Conservation (phyloP, 768 basidiomycete species). For the Russula sp. region DNA sequence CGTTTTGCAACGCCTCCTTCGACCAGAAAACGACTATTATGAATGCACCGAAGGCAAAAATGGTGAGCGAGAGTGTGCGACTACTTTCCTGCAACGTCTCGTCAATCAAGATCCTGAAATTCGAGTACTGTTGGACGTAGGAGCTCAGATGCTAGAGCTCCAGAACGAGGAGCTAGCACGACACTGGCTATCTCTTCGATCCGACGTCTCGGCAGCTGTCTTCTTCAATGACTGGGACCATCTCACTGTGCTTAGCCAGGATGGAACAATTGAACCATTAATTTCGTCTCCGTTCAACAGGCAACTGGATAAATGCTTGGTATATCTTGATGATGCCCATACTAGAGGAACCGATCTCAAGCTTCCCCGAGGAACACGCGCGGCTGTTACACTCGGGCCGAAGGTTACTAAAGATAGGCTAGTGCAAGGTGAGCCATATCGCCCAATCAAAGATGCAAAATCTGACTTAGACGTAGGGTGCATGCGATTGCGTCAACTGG, state of each 20-base stretch:
- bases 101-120: conserved; percentile 33
- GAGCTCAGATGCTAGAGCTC: conserved; percentile 50
- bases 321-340: conserved; percentile 51
- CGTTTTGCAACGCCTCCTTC: conserved; percentile 36
- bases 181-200: conserved; percentile 34
- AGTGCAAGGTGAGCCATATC: conserved; percentile 37
- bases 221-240: conserved; percentile 34
- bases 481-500: conserved; percentile 11
- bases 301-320: conserved; percentile 34
- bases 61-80: background rate
- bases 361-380: conserved; percentile 36
- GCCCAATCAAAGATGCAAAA: background rate
- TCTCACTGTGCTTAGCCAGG: conserved; percentile 32
- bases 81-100: conserved; percentile 32
- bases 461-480: background rate
- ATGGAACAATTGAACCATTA: conserved; percentile 34
- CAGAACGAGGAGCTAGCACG: conserved; percentile 36
- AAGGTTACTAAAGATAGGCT: conserved; percentile 47
- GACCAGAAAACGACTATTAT: conserved; percentile 37
- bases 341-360: conserved; percentile 49
- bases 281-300: conserved; percentile 34
- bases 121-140: conserved; percentile 49
- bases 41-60: conserved; percentile 5
- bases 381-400: conserved; percentile 45
- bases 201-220: conserved; percentile 35